phyloP scores from a whole-genome alignment of 352 stramenopile genomes.

The Synura sp. region DNA sequence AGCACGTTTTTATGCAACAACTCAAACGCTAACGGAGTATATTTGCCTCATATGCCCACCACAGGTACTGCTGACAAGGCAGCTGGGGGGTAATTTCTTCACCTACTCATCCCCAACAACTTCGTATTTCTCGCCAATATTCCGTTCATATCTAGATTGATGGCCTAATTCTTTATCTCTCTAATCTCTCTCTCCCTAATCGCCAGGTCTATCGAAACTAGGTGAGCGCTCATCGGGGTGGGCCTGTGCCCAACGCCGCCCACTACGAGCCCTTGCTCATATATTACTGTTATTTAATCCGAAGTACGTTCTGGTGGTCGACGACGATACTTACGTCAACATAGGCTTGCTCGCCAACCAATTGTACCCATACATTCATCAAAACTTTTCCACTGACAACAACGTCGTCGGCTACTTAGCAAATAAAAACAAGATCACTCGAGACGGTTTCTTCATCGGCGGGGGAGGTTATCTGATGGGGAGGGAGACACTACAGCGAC shows the following conservation, averaged over 20 bases:
- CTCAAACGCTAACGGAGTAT: no score
- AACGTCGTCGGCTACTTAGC: neutral
- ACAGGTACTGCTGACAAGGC: no score
- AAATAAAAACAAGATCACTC: neutral
- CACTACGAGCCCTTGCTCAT: neutral
- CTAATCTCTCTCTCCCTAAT: neutral
- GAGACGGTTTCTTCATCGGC: neutral
- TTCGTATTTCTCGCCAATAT: no score
- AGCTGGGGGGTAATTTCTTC: no score
- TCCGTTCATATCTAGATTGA: neutral
- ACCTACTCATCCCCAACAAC: no score
- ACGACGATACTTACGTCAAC: conserved; percentile 8
- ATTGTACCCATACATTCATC: neutral
- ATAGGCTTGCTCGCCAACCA: neutral
- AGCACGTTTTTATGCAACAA: no score
- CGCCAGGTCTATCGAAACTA: neutral
- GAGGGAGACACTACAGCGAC: no score
- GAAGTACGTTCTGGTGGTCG: neutral
- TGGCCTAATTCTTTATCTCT: neutral
- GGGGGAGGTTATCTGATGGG: neutral
- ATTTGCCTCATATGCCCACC: no score
- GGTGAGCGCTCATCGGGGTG: neutral
- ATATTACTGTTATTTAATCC: neutral
- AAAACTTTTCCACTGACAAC: no score
- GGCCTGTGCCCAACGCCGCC: no score